These are phyloP conservation scores for Pythium aphanidermatum DNA, from an alignment of 352 stramenopile genomes.

Conservation along the genomic window DNA sequence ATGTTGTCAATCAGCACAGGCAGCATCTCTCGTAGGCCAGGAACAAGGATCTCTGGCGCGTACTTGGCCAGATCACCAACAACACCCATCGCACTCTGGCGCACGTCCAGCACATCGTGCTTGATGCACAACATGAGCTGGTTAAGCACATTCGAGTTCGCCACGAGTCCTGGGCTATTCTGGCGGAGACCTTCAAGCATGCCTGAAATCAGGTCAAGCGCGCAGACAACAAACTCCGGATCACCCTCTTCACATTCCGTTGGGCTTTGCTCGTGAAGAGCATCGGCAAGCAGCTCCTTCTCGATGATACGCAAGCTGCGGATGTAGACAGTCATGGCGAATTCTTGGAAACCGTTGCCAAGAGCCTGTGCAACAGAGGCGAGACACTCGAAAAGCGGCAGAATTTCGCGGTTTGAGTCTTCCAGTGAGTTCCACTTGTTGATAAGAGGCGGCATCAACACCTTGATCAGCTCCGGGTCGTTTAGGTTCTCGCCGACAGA, in stretches of 20 bases:
- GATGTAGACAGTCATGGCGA: slow-evolving; percentile 74
- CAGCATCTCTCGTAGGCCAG: slow-evolving; percentile 68
- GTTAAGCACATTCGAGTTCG: slow-evolving; percentile 82
- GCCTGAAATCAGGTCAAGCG: slow-evolving; percentile 84
- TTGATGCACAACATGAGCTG: slow-evolving; percentile 83
- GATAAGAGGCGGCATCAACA: slow-evolving; percentile 93
- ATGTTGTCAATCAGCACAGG: slow-evolving; percentile 87
- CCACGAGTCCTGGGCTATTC: slow-evolving; percentile 72
- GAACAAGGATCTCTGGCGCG: slow-evolving; percentile 56
- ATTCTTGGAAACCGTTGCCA: slow-evolving; percentile 84
- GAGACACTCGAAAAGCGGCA: slow-evolving; percentile 88
- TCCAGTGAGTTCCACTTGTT: slow-evolving; percentile 88
- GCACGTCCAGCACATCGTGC: slow-evolving; percentile 84
- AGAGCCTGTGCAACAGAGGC: slow-evolving; percentile 82
- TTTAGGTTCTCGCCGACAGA: slow-evolving; percentile 91
- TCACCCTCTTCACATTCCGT: slow-evolving; percentile 81
- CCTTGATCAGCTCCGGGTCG: slow-evolving; percentile 83
- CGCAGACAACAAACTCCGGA: slow-evolving; percentile 86
- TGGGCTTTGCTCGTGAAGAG: slow-evolving; percentile 72
- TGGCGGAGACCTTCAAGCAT: slow-evolving; percentile 83
- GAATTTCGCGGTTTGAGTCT: slow-evolving; percentile 71
- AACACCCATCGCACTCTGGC: slow-evolving; percentile 86
- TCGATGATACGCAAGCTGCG: slow-evolving; percentile 81
- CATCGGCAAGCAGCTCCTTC: slow-evolving; percentile 76
- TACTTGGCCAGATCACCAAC: slow-evolving; percentile 88